Evolutionary conservation across 169 alveolate genomes (phyloP).

Genomic region (Ichthyophthirius multifiliis): DNA sequence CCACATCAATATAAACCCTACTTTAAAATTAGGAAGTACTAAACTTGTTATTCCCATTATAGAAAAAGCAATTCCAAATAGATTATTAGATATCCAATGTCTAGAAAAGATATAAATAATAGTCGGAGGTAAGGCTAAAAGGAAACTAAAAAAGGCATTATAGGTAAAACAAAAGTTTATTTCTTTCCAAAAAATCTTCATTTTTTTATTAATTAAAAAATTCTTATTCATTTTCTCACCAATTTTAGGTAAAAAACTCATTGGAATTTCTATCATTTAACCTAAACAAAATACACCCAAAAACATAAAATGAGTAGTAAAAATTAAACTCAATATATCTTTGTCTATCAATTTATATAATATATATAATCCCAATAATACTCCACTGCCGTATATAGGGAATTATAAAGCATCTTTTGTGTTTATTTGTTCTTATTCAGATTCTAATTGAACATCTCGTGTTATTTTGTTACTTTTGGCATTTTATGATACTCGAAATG

Average conservation of each 20-base stretch:
- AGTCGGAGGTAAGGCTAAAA: constrained; percentile 54
- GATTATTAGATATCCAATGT: constrained; percentile 87
- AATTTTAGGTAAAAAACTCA: constrained; percentile 58
- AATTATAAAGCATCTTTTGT: constrained; percentile 86
- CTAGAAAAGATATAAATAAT: constrained; percentile 69
- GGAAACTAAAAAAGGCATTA: constrained; percentile 65
- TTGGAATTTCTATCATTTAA: constrained; percentile 63
- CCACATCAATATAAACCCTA: constrained; percentile 83
- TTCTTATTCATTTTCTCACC: constrained; percentile 41
- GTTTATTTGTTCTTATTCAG: constrained; percentile 60
- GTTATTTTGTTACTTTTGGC: constrained; percentile 12
- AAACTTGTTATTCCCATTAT: constrained; percentile 85
- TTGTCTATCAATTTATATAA: constrained; percentile 60
- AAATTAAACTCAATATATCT: constrained; percentile 48
- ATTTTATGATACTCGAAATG: background rate
- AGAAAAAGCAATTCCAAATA: constrained; percentile 88
- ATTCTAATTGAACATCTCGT: constrained; percentile 45
- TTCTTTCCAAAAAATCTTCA: constrained; percentile 42
- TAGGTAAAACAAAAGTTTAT: constrained; percentile 44
- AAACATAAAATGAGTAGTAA: constrained; percentile 57
- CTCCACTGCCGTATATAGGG: constrained; percentile 87
- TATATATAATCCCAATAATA: constrained; percentile 77
- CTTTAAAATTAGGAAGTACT: constrained; percentile 85
- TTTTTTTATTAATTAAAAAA: constrained; percentile 36
- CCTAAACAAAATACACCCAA: constrained; percentile 56